Conservation (phyloP, 139 green algal species). For the Axilococcus clingmanii region DNA sequence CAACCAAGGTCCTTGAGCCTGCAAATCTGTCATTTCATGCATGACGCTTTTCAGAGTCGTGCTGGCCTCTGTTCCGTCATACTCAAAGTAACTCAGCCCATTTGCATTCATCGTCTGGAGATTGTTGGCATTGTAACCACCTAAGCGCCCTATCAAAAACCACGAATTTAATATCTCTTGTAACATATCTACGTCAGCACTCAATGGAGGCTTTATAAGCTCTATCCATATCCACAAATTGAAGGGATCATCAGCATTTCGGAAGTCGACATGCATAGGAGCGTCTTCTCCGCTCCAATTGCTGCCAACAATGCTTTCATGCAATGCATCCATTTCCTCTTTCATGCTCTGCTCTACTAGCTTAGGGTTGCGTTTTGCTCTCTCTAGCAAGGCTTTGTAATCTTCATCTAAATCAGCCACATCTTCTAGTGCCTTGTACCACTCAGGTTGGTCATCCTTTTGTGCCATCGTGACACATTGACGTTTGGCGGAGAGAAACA, state of each 20-base stretch:
- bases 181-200: constrained; percentile 10
- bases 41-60: constrained; percentile 29
- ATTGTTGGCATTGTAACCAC: constrained; percentile 74
- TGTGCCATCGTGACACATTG: no score
- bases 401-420: constrained; percentile 12
- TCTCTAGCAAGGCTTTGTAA: constrained; percentile 8
- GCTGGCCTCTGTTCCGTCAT: constrained; percentile 34
- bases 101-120: constrained; percentile 56
- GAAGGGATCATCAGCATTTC: constrained; percentile 17
- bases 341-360: not conserved
- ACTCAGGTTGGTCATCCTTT: no score
- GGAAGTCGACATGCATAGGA: constrained; percentile 6
- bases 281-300: constrained; percentile 12
- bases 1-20: constrained; percentile 42
- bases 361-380: constrained; percentile 5
- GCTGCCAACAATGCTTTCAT: constrained; percentile 6
- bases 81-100: constrained; percentile 53
- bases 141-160: constrained; percentile 82
- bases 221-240: constrained; percentile 27
- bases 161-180: constrained; percentile 60
- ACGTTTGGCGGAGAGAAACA: no score
- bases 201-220: constrained; percentile 14
- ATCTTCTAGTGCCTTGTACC: constrained; percentile 18
- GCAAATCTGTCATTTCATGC: constrained; percentile 59
- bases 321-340: constrained; percentile 13